These are phyloP conservation scores for Kondoa malvinella DNA, from an alignment of 768 basidiomycete genomes.

Conservation along the genomic window DNA sequence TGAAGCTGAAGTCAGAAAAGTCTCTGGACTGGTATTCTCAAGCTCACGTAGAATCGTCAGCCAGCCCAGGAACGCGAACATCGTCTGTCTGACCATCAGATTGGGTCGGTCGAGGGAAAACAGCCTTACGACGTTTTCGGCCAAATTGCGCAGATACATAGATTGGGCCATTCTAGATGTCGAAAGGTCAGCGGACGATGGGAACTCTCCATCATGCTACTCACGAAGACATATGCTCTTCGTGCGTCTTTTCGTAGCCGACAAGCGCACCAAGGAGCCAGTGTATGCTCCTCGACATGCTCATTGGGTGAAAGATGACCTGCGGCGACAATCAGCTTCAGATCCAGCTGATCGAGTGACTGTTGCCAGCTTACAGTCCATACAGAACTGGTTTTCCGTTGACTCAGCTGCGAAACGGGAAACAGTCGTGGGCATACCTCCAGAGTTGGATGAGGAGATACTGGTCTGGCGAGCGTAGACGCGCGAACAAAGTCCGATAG, in stretches of 20 bases:
- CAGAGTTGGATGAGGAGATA: slow-evolving; percentile 31
- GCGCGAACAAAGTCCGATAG: slow-evolving; percentile 31
- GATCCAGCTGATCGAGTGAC: background rate
- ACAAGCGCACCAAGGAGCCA: slow-evolving; percentile 29
- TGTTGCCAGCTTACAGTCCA: background rate
- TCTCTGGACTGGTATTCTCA: background rate
- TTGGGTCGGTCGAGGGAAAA: background rate
- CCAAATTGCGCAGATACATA: slow-evolving; percentile 34
- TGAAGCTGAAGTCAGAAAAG: background rate
- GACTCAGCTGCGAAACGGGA: background rate
- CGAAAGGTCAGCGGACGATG: too few relatives aligned
- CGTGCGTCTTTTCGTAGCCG: slow-evolving; percentile 31
- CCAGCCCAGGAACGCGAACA: slow-evolving; percentile 31
- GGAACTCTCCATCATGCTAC: background rate
- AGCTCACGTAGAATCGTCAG: slow-evolving; percentile 26
- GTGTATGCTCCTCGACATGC: slow-evolving; percentile 33
- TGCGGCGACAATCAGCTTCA: slow-evolving; percentile 26
- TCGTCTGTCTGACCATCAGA: background rate
- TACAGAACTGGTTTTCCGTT: background rate
- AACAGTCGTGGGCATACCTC: slow-evolving; percentile 28
- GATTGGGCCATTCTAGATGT: slow-evolving; percentile 11
- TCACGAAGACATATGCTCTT: slow-evolving; percentile 29
- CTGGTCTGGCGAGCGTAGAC: slow-evolving; percentile 32
- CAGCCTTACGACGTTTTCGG: slow-evolving; percentile 33
- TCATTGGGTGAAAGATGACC: slow-evolving; percentile 33